Percentiles rank a stretch among this genome's conserved stretches.
Conservation (phyloP, 2,329 filamentous ascomycete species). For the Penicillium griseofulvum region DNA sequence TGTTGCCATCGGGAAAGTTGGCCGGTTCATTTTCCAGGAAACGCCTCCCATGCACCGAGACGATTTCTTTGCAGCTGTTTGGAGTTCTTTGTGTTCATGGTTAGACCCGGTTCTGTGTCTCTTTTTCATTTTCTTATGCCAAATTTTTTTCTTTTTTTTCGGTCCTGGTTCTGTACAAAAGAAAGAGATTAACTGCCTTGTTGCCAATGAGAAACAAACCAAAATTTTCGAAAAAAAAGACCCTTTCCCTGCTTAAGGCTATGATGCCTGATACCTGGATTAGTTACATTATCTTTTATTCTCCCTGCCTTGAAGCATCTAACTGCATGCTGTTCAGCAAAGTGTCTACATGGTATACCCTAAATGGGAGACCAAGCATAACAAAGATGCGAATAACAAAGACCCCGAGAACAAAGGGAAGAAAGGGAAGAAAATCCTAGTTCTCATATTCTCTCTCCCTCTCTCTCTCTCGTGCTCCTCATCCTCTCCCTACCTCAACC, state of each 20-base stretch:
- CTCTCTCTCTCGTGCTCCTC: background rate
- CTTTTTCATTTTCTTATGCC: slow-evolving; percentile 16
- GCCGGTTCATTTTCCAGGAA: slow-evolving; percentile 7
- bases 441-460: background rate
- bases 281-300: background rate
- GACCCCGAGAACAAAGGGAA: background rate
- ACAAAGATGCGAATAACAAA: background rate
- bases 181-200: slow-evolving; percentile 17
- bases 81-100: slow-evolving; percentile 17
- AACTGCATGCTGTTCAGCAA: background rate
- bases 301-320: too few species aligned
- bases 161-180: slow-evolving; percentile 24
- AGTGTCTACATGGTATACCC: background rate
- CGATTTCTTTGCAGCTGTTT: slow-evolving; percentile 14
- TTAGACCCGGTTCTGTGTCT: slow-evolving; percentile 15
- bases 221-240: slow-evolving; percentile 18
- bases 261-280: background rate
- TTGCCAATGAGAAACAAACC: slow-evolving; percentile 22
- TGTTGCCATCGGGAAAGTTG: slow-evolving; percentile 9
- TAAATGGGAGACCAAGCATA: background rate
- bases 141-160: slow-evolving; percentile 18
- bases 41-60: slow-evolving; percentile 6
- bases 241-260: background rate
- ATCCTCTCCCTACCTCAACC: background rate
- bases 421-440: background rate